Base-by-base conservation (phyloP, 1,284 basidiomycete genomes). In the Boletus nobilissimus region DNA sequence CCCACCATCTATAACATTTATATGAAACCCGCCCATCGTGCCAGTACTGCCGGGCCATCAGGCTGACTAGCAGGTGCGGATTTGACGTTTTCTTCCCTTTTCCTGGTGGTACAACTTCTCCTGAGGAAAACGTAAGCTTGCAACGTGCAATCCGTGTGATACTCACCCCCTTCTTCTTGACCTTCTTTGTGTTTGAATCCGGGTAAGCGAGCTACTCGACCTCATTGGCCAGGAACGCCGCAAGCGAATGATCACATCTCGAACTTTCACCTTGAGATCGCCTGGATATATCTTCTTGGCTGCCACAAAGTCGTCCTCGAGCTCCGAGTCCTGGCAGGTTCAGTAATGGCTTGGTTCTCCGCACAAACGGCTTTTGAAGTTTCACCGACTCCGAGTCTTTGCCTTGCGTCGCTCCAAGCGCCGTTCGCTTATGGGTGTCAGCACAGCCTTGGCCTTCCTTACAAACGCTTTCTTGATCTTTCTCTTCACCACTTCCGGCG, bases 391-490 rank as follows among this genome's bases (percentile, higher is more conserved):
- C 85, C 71, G n/a, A n/a, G n/a, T n/a, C n/a, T n/a, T n/a, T n/a
- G n/a, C n/a, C n/a, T n/a, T n/a, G n/a, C n/a, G 74, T 64, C 90
- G 90, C 79, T 95, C 94, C 43, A 94, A 84, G 38, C 94, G 91
- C 63, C 98, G 87, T 82, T 95, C 88, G 83, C 93, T 94, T 81
- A 99, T 94, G 46, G 98, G 98, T 83, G 99, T 95, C 74, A 99
- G 87, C 43, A 99, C 98, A 24, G 96, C 93, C 80, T 94, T 89
- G 76, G 95, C 97, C 97, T 80, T 97, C 97, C 80, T 97, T 96
- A 85, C 98, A 99, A 84, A 96, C 0, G 98, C 98, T 62, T 90
- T 90, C 86, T 96, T 97, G 87, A 99, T 94, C 89, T 99, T 99
- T 87, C 93, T 94, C 83, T 94, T 93, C 72, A 99, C 91, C 46